Conservation (phyloP, 2,329 filamentous ascomycete species). For the Helminthosporium solani region DNA sequence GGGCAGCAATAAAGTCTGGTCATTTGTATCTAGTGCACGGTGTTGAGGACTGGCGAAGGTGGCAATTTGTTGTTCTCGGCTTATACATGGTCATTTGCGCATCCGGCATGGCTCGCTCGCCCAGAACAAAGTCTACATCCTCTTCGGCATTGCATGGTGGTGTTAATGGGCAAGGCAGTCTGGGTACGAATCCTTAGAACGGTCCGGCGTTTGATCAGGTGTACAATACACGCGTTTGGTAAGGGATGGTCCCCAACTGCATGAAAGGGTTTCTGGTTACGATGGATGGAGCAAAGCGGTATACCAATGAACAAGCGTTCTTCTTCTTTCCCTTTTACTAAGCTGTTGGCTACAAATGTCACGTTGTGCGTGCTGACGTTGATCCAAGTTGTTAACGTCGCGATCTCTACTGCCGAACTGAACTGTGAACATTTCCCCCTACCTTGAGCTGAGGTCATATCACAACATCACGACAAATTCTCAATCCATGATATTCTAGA, state of each 20-base stretch:
- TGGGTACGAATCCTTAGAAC: constrained; percentile 3
- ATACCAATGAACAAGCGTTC: constrained; percentile 26
- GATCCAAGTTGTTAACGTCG: neutral
- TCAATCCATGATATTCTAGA: neutral
- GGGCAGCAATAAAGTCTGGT: too few relatives aligned
- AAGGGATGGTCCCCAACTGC: constrained; percentile 10
- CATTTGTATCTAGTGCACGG: too few relatives aligned
- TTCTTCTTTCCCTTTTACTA: constrained; percentile 1
- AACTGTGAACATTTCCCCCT: too few relatives aligned
- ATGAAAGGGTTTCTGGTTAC: constrained; percentile 12
- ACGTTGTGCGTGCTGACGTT: neutral
- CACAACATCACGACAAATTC: too few relatives aligned
- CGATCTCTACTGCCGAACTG: neutral
- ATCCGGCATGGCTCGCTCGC: neutral
- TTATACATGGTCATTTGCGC: too few relatives aligned
- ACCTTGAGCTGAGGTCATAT: too few relatives aligned
- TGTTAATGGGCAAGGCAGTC: neutral
- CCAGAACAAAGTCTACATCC: neutral
- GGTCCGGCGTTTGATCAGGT: constrained; percentile 15
- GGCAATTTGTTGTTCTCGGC: too few relatives aligned
- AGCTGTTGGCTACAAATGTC: too few relatives aligned
- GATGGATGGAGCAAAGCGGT: constrained; percentile 10
- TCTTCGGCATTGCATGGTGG: neutral
- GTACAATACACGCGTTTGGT: constrained; percentile 13
- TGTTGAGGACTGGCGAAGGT: too few relatives aligned